Percentiles rank a stretch among this genome's conserved stretches.
These are phyloP conservation scores for Didymella segeticola DNA, from an alignment of 2,329 filamentous ascomycete genomes.

Conservation along the genomic window DNA sequence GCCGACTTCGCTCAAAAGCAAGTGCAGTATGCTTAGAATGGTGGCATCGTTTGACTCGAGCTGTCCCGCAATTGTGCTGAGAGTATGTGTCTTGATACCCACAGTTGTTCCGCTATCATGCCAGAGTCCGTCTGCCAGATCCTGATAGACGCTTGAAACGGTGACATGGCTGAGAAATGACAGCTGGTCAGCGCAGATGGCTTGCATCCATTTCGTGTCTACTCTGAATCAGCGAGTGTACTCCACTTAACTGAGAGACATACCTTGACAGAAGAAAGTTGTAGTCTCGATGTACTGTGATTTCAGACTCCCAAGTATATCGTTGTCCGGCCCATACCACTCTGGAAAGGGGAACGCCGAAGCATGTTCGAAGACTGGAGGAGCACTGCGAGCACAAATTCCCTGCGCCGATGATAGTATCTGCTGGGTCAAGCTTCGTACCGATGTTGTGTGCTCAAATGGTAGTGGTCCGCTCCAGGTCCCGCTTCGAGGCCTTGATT, in stretches of 20 bases:
- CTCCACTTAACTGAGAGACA: not conserved
- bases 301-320: conserved; percentile 32
- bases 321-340: not conserved
- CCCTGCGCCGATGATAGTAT: conserved; percentile 21
- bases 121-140: conserved; percentile 35
- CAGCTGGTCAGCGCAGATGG: conserved; percentile 36
- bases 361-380: conserved; percentile 27
- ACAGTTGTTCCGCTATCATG: conserved; percentile 42
- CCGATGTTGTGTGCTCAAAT: too few species aligned
- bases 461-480: not conserved
- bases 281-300: conserved; percentile 32
- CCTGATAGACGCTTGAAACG: conserved; percentile 43
- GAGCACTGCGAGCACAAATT: conserved; percentile 29
- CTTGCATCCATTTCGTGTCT: conserved; percentile 39
- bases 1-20: conserved; percentile 43
- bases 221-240: conserved; percentile 6
- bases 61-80: conserved; percentile 36
- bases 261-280: conserved; percentile 33
- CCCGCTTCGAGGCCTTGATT: conserved; percentile 1
- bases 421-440: not conserved
- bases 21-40: conserved; percentile 41
- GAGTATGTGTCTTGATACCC: conserved; percentile 40
- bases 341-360: conserved; percentile 36
- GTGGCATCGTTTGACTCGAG: conserved; percentile 39
- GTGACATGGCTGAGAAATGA: conserved; percentile 45